phyloP scores from a whole-genome alignment of 805 yeast genomes.

The Ogataea haglerorum region DNA sequence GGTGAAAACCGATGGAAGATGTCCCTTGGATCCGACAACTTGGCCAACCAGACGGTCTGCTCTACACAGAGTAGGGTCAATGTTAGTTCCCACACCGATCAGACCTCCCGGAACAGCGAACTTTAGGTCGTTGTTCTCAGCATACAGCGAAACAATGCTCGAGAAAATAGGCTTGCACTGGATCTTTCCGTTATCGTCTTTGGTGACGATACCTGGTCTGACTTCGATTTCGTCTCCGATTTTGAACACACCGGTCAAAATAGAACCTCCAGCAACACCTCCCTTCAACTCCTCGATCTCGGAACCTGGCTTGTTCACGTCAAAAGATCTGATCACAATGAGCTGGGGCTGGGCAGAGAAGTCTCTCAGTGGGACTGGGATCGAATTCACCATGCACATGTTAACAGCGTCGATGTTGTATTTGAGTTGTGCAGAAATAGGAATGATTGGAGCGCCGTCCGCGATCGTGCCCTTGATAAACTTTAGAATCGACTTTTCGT shows the following conservation, averaged over 20 bases:
- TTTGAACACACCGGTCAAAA: constrained; percentile 93
- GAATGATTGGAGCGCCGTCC: constrained; percentile 98
- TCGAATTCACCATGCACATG: constrained; percentile 89
- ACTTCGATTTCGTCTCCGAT: constrained; percentile 98
- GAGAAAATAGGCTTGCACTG: constrained; percentile 96
- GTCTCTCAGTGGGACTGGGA: constrained; percentile 96
- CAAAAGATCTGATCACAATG: constrained; percentile 96
- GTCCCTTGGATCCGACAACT: constrained; percentile 96
- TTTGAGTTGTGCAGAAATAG: constrained; percentile 97
- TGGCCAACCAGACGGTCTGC: constrained; percentile 99
- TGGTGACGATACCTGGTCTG: constrained; percentile 98
- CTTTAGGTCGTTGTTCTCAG: constrained; percentile 96
- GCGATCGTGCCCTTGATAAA: constrained; percentile 98
- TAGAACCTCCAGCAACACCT: constrained; percentile 99
- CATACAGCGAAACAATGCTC: constrained; percentile 88
- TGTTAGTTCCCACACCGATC: constrained; percentile 98
- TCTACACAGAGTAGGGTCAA: constrained; percentile 98
- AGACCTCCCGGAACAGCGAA: constrained; percentile 99
- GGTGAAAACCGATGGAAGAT: constrained; percentile 92
- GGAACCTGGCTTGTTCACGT: constrained; percentile 98
- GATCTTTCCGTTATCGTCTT: constrained; percentile 81
- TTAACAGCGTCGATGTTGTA: constrained; percentile 98
- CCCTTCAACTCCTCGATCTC: constrained; percentile 96
- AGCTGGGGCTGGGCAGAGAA: constrained; percentile 90
- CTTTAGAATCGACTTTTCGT: constrained; percentile 85